Percentiles rank a stretch among this genome's conserved stretches.
Conservation (phyloP, 352 stramenopile species). For the Lagenidium giganteum region DNA sequence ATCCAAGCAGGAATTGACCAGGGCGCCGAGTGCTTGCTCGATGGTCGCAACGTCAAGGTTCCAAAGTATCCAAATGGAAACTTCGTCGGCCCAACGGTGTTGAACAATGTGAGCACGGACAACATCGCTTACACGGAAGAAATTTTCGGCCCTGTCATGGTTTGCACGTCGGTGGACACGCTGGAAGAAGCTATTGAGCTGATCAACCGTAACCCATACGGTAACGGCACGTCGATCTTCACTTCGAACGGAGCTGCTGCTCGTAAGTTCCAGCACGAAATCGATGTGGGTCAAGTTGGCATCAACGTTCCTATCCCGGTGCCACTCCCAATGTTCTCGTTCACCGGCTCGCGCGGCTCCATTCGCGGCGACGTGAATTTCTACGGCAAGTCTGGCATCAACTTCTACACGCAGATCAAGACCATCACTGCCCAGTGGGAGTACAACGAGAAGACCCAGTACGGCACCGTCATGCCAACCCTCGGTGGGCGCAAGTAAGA, state of each 20-base stretch:
- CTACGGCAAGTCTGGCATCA: constrained; percentile 94
- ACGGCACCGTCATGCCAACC: constrained; percentile 91
- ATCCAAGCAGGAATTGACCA: constrained; percentile 88
- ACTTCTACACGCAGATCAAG: constrained; percentile 98
- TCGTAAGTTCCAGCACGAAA: constrained; percentile 96
- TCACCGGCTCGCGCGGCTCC: constrained; percentile 93
- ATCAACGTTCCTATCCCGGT: constrained; percentile 98
- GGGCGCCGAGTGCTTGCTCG: constrained; percentile 87
- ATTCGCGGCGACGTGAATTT: constrained; percentile 97
- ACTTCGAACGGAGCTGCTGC: constrained; percentile 90
- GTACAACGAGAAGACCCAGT: constrained; percentile 85
- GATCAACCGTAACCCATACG: constrained; percentile 96
- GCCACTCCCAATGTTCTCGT: constrained; percentile 97
- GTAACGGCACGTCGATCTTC: constrained; percentile 97
- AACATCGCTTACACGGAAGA: constrained; percentile 94
- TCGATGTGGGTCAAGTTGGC: constrained; percentile 95
- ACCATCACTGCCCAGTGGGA: constrained; percentile 97
- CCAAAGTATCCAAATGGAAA: constrained; percentile 93
- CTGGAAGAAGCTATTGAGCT: constrained; percentile 95
- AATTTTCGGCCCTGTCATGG: constrained; percentile 97
- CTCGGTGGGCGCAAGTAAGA: constrained; percentile 53
- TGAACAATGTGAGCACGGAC: constrained; percentile 75
- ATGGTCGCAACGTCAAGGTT: constrained; percentile 89
- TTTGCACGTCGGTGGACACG: constrained; percentile 88
- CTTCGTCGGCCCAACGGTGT: constrained; percentile 93